A percentile compares a stretch with the other conserved stretches of the same genome.
phyloP scores from a whole-genome alignment of 2,329 filamentous ascomycete genomes.

The Aspergillus ochraceus region DNA sequence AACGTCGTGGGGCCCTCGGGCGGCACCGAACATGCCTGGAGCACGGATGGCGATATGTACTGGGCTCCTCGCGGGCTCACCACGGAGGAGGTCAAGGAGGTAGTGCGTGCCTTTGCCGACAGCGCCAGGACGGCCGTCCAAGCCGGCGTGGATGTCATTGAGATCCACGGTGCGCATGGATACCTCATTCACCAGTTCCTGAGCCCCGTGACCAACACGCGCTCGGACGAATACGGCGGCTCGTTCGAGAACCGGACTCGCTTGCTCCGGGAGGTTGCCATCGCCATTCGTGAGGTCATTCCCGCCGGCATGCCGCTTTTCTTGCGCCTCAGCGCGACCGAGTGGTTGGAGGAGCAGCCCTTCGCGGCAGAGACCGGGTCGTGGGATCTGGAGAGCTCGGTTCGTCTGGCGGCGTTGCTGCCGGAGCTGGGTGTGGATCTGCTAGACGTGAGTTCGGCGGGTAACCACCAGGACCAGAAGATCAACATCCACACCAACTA shows the following conservation, averaged over 20 bases:
- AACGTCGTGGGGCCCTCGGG: constrained; percentile 44
- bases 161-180: constrained; percentile 77
- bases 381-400: constrained; percentile 44
- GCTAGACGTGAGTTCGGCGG: constrained; percentile 48
- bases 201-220: constrained; percentile 66
- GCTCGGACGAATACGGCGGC: constrained; percentile 58
- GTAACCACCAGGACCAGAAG: constrained; percentile 46
- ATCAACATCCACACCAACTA: constrained; percentile 51
- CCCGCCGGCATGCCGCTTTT: constrained; percentile 69
- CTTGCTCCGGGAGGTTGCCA: constrained; percentile 65
- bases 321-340: constrained; percentile 68
- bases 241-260: constrained; percentile 63
- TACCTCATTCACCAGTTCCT: constrained; percentile 72
- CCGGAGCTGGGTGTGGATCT: constrained; percentile 46
- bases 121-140: constrained; percentile 60
- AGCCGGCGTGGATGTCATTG: constrained; percentile 74
- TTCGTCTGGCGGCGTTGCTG: constrained; percentile 42
- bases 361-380: constrained; percentile 25
- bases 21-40: constrained; percentile 55
- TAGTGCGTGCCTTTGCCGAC: constrained; percentile 62
- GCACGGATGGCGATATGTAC: constrained; percentile 60
- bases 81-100: constrained; percentile 62
- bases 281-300: constrained; percentile 60
- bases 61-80: constrained; percentile 67
- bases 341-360: constrained; percentile 63